Base-by-base conservation (phyloP, 2,329 filamentous ascomycete genomes). In the Neodidymelliopsis sp. region DNA sequence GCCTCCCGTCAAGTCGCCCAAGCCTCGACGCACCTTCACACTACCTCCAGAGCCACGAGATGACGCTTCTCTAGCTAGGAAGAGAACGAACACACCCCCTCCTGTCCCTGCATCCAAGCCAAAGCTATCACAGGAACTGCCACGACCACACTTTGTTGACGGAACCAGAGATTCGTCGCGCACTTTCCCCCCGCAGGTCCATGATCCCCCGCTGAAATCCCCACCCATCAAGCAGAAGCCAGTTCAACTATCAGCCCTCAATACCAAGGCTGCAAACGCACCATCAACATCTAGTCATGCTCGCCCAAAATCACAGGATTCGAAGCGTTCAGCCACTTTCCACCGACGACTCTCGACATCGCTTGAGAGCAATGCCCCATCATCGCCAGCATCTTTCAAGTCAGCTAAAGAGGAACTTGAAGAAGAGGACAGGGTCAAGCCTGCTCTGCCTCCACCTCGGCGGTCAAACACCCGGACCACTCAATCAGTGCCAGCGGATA, bases 1-100 rank as follows among this genome's bases (percentile, higher is more conserved):
- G 8, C 63, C 75, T 23, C 65, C 71, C 11, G 59, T 77, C 7
- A 66, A 64, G 28, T 75, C 74, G 10, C 76, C 76, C 1, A 78
- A 77, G 54, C 76, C 77, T 16, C 66, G 62, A 24, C 62, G 70
- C 28, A 61, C 55, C n/a, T 55, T 71, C 39, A 59, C 52, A 27
- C 31, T 71, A 2, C 65, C 69, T 5, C 60, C 61, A n/a, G 68
- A 69, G 27, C 62, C 63, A 1, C 53, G 49, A 12, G 57, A 62
- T 5, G 51, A 59, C 12, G 40, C 28, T 4, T 53, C 57, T 2
- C 48, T 67, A 10, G 49, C 54, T 15, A 61, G 56, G 30, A 51
- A 49, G 36, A 57, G 35, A 33, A 67, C 60, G 19, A 54, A 54
- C 4, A 67, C 54, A 13, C 62, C 66, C 11, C 65, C 67, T 10